A percentile compares a stretch with the other conserved stretches of the same genome.
phyloP scores from a whole-genome alignment of 139 green algal genomes.

The Tetradesmus obliquus region DNA sequence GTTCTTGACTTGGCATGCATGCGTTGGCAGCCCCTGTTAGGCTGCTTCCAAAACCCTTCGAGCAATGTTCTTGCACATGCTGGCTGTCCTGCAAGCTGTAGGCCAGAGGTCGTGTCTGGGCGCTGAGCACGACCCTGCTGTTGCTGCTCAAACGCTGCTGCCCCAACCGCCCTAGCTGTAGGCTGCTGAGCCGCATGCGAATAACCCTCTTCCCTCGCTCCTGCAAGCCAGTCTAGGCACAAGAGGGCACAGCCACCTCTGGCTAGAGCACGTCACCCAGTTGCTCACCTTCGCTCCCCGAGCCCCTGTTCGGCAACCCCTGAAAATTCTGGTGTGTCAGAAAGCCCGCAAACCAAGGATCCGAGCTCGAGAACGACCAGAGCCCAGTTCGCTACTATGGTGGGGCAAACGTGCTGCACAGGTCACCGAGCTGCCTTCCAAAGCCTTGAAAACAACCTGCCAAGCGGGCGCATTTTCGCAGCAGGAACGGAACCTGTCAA shows the following conservation, averaged over 20 bases:
- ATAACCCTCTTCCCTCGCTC: background rate
- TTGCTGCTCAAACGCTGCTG: background rate
- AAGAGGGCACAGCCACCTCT: background rate
- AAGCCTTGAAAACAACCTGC: background rate
- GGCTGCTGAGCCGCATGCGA: background rate
- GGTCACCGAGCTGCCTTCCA: background rate
- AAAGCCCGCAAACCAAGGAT: background rate
- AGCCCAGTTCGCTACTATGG: slow-evolving; percentile 1
- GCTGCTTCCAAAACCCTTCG: background rate
- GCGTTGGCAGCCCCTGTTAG: background rate
- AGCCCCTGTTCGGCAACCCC: background rate
- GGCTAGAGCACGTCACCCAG: background rate
- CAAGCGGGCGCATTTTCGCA: background rate
- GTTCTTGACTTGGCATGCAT: background rate
- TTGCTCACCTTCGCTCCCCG: background rate
- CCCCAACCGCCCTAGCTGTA: background rate
- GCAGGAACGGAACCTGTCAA: background rate
- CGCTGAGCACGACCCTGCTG: background rate
- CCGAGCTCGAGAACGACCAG: background rate
- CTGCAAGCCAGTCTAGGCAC: background rate
- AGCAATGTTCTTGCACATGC: background rate
- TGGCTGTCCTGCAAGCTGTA: background rate
- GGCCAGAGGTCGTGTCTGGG: background rate
- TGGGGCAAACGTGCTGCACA: background rate
- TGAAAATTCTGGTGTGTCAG: background rate